Conservation (phyloP, 345 rosid species). For the Leavenworthia alabamica region DNA sequence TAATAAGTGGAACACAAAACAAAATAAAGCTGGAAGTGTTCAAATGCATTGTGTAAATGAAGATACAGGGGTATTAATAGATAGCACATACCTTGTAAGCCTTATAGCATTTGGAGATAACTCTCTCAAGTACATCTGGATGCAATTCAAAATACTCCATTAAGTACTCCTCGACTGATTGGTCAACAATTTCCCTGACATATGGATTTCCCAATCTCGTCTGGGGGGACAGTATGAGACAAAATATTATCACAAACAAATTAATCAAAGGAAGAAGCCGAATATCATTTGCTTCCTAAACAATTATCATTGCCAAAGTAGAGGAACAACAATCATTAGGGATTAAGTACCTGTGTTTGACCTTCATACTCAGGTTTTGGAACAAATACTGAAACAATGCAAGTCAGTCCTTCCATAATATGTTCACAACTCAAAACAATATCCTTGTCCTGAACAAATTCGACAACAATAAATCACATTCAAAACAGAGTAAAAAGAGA, state of each 20-base stretch:
- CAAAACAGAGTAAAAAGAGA: not conserved
- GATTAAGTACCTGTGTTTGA: constrained; percentile 68
- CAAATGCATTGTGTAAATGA: not conserved
- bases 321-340: not conserved
- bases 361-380: constrained; percentile 98
- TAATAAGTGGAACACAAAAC: not conserved
- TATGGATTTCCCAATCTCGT: constrained; percentile 96
- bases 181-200: constrained; percentile 84
- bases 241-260: constrained; percentile 18
- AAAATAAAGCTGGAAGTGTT: not conserved
- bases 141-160: constrained; percentile 87
- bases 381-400: constrained; percentile 78
- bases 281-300: no score
- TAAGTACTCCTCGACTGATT: constrained; percentile 77
- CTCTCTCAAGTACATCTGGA: constrained; percentile 79
- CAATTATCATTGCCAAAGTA: no score
- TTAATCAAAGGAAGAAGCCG: not conserved
- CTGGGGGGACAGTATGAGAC: constrained; percentile 36
- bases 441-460: constrained; percentile 61
- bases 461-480: not conserved
- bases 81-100: constrained; percentile 85
- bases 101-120: constrained; percentile 71
- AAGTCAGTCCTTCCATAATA: constrained; percentile 84
- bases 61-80: no score
- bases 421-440: constrained; percentile 71